Percentiles rank a stretch among this genome's conserved stretches.
Conservation (phyloP, 495 filamentous ascomycete genomes). For the Hyaloscypha hepaticicola region DNA sequence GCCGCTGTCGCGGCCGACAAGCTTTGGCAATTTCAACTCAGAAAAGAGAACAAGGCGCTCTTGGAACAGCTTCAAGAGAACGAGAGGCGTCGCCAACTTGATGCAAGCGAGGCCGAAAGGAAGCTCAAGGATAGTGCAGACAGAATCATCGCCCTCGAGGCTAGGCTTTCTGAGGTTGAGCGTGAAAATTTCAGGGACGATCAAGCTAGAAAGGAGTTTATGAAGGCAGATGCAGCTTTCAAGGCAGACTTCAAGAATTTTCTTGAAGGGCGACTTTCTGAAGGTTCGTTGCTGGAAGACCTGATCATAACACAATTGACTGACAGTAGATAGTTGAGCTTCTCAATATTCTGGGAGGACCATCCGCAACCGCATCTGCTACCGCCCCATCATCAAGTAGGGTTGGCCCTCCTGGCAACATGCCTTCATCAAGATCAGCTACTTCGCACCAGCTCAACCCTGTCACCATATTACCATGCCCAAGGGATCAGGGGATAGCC, state of each 20-base stretch:
- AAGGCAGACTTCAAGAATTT: conserved; percentile 7
- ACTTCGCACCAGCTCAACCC: not conserved
- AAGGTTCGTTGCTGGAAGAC: not conserved
- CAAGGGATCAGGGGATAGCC: not conserved
- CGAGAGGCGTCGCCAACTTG: not conserved
- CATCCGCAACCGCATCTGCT: not conserved
- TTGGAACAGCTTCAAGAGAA: conserved; percentile 13
- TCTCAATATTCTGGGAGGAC: not conserved
- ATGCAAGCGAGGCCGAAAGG: not conserved
- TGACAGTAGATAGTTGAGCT: not conserved
- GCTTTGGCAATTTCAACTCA: conserved; percentile 27
- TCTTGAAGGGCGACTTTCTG: not conserved
- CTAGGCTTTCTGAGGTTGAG: conserved; percentile 5
- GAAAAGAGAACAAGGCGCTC: conserved; percentile 26
- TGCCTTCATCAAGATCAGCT: not conserved
- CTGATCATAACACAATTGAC: not conserved
- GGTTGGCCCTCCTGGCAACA: not conserved
- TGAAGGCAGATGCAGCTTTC: conserved; percentile 5
- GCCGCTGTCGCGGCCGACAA: conserved; percentile 8
- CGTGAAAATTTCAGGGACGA: not conserved
- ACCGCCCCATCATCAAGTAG: not conserved
- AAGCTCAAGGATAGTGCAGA: conserved; percentile 11
- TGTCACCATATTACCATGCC: not conserved
- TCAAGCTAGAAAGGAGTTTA: conserved; percentile 2
- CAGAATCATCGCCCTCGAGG: conserved; percentile 8